Evolutionary conservation across 495 filamentous ascomycete species (phyloP).

Genomic region (Hypoxylon intermedium): DNA sequence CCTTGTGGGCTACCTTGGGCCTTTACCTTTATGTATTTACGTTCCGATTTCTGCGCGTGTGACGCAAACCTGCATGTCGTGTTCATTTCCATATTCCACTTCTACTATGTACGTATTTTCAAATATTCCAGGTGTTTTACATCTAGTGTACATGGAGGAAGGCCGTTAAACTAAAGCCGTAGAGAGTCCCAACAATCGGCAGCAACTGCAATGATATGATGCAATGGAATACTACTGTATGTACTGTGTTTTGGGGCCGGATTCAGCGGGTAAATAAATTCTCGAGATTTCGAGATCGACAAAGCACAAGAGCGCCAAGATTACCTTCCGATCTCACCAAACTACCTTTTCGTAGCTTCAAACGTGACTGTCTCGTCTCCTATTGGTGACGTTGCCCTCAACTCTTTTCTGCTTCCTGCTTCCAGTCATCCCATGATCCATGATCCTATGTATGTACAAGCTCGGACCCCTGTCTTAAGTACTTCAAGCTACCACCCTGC

Average conservation of each 20-base stretch:
- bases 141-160: neutral
- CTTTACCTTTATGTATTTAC: too few relatives aligned
- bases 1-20: too few relatives aligned
- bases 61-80: slow-evolving; percentile 36
- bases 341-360: neutral
- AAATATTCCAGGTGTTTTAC: slow-evolving; percentile 9
- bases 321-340: slow-evolving; percentile 4
- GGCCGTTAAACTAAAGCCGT: neutral
- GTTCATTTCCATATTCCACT: slow-evolving; percentile 3
- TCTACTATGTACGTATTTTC: neutral
- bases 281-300: slow-evolving; percentile 36
- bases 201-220: slow-evolving; percentile 23
- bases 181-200: slow-evolving; percentile 18
- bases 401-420: neutral
- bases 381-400: neutral
- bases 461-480: slow-evolving; percentile 17
- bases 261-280: slow-evolving; percentile 40
- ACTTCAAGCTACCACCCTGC: slow-evolving; percentile 1
- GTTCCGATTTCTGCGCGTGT: slow-evolving; percentile 28
- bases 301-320: slow-evolving; percentile 6
- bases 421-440: slow-evolving; percentile 3
- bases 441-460: neutral
- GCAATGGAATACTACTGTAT: slow-evolving; percentile 13
- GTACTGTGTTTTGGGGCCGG: slow-evolving; percentile 10
- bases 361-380: neutral